A percentile compares a stretch with the other conserved stretches of the same genome.
Evolutionary conservation across 441 rosid species (phyloP).

Genomic region (Hura crepitans): DNA sequence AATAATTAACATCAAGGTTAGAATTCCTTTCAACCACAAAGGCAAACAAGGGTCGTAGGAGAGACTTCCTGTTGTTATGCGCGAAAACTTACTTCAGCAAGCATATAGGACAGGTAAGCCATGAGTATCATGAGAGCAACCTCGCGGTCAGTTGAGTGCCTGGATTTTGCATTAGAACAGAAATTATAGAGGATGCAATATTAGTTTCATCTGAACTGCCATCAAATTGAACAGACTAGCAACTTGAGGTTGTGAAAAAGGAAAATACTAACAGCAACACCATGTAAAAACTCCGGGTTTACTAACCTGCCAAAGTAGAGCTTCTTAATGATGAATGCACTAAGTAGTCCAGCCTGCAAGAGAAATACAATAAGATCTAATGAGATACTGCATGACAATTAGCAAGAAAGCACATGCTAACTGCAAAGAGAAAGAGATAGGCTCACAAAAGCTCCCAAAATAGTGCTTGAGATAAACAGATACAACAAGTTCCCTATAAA

Average conservation of each 20-base stretch:
- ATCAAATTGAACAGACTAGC: conserved; percentile 1
- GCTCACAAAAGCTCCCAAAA: conserved; percentile 63
- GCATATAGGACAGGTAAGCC: conserved; percentile 91
- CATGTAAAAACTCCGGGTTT: no score
- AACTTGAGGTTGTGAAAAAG: conserved; percentile 4
- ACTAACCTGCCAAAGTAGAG: conserved; percentile 81
- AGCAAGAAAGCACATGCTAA: conserved; percentile 12
- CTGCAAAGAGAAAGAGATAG: conserved; percentile 1
- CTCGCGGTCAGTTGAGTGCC: conserved; percentile 90
- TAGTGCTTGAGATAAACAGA: conserved; percentile 70
- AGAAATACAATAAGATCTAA: conserved; percentile 10
- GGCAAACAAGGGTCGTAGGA: conserved; percentile 6
- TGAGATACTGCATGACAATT: not conserved
- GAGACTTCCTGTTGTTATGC: conserved; percentile 18
- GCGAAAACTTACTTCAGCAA: conserved; percentile 60
- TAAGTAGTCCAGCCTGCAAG: conserved; percentile 75
- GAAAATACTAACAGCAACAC: conserved; percentile 2
- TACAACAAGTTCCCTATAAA: conserved; percentile 67
- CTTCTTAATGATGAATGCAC: conserved; percentile 73
- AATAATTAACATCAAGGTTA: conserved; percentile 15
- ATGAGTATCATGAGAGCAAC: conserved; percentile 91
- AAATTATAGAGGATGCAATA: not conserved
- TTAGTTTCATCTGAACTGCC: conserved; percentile 4
- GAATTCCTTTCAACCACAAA: not conserved
- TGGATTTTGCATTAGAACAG: conserved; percentile 31